A percentile compares a stretch with the other conserved stretches of the same genome.
These are phyloP conservation scores for Artemisia annua DNA, from an alignment of 129 eudicot genomes.

Conservation along the genomic window DNA sequence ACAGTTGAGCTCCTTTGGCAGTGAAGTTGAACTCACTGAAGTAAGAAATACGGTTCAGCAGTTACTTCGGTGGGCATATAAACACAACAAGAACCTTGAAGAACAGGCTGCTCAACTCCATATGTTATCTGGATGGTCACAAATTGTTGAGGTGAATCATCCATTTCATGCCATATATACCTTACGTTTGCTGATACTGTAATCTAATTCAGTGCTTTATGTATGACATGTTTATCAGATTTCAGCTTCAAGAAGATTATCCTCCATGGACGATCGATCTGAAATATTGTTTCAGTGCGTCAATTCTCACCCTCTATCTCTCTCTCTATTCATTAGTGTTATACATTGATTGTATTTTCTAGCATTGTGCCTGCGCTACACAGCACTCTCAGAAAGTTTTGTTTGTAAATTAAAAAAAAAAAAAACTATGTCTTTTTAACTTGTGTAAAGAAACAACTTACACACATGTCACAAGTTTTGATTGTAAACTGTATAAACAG, in stretches of 20 bases:
- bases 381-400: too few relatives aligned
- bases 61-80: conserved; percentile 91
- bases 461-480: too few relatives aligned
- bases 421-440: too few relatives aligned
- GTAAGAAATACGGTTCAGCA: conserved; percentile 72
- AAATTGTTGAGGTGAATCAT: conserved; percentile 78
- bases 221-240: conserved; percentile 41
- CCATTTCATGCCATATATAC: not conserved
- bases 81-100: conserved; percentile 95
- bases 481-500: too few relatives aligned
- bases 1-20: conserved; percentile 62
- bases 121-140: conserved; percentile 96
- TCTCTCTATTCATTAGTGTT: not conserved
- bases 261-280: conserved; percentile 71
- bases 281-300: conserved; percentile 82
- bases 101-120: conserved; percentile 99
- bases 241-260: conserved; percentile 74
- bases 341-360: not conserved
- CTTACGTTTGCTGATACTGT: not conserved
- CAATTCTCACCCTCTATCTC: not conserved
- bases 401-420: too few relatives aligned
- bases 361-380: too few relatives aligned
- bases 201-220: conserved; percentile 1
- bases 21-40: conserved; percentile 75
- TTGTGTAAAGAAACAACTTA: too few relatives aligned